These are phyloP conservation scores for Morella rubra DNA, from an alignment of 306 rosid species.

Conservation along the genomic window DNA sequence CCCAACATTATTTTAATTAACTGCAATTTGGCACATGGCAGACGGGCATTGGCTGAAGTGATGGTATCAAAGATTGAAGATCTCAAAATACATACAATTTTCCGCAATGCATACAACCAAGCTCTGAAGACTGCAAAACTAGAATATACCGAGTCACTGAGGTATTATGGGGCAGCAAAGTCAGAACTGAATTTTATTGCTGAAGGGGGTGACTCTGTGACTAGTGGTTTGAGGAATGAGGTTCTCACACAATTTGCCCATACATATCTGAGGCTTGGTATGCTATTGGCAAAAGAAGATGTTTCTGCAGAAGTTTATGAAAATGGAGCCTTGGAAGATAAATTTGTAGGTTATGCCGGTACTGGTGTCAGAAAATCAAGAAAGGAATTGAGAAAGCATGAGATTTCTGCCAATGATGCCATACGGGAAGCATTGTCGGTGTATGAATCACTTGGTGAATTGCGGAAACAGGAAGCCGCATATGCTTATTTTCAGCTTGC, in stretches of 20 bases:
- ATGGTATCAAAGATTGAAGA: conserved; percentile 66
- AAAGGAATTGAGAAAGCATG: conserved; percentile 66
- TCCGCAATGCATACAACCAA: conserved; percentile 59
- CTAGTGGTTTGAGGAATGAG: conserved; percentile 66
- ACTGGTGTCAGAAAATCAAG: conserved; percentile 41
- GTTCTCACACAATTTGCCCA: conserved; percentile 83
- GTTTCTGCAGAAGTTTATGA: conserved; percentile 67
- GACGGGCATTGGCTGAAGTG: conserved; percentile 88
- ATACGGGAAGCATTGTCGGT: conserved; percentile 80
- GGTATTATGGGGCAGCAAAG: conserved; percentile 87
- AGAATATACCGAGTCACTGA: conserved; percentile 80
- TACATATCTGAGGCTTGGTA: conserved; percentile 90
- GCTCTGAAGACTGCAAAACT: conserved; percentile 78
- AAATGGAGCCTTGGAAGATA: conserved; percentile 50
- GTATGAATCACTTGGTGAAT: conserved; percentile 84
- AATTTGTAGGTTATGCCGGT: conserved; percentile 29
- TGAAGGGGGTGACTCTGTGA: conserved; percentile 42
- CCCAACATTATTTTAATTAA: conserved; percentile 80
- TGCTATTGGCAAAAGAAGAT: conserved; percentile 93
- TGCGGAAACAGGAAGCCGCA: conserved; percentile 89
- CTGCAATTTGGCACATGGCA: conserved; percentile 96
- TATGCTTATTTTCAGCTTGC: conserved; percentile 91
- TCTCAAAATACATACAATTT: conserved; percentile 50
- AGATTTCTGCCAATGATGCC: conserved; percentile 93
- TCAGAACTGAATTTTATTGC: conserved; percentile 54